A percentile compares a stretch with the other conserved stretches of the same genome.
phyloP scores from a whole-genome alignment of 129 eudicot genomes.

The Calendula officinalis region DNA sequence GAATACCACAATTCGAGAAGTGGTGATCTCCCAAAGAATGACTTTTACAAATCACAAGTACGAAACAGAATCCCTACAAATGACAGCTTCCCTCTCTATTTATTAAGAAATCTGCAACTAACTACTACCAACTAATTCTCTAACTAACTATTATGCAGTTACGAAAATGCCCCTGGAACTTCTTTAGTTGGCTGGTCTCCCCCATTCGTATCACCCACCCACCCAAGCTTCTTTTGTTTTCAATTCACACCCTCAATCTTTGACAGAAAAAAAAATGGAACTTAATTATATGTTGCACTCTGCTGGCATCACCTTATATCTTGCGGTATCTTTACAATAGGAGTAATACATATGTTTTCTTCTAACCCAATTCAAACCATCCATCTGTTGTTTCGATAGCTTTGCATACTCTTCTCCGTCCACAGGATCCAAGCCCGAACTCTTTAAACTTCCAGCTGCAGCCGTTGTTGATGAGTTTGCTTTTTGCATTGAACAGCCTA shows the following conservation, averaged over 20 bases:
- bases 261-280: not conserved
- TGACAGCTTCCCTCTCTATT: too few species aligned
- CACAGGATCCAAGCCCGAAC: conserved; percentile 70
- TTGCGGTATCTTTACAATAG: conserved; percentile 65
- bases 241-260: conserved; percentile 5
- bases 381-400: conserved; percentile 58
- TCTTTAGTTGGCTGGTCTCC: too few species aligned
- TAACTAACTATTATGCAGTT: too few species aligned
- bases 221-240: not conserved
- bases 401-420: conserved; percentile 70
- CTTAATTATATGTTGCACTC: conserved; percentile 46
- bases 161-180: too few species aligned
- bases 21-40: too few species aligned
- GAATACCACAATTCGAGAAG: too few species aligned
- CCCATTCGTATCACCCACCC: too few species aligned
- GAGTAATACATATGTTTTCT: conserved; percentile 78
- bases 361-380: conserved; percentile 73
- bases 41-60: too few species aligned
- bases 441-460: conserved; percentile 39
- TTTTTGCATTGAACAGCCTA: conserved; percentile 57
- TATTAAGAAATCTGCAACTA: too few species aligned
- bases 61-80: too few species aligned
- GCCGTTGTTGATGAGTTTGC: conserved; percentile 11
- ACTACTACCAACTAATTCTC: too few species aligned
- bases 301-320: conserved; percentile 75